phyloP scores from a whole-genome alignment of 2,329 filamentous ascomycete species.

The Didymella keratinophila region DNA sequence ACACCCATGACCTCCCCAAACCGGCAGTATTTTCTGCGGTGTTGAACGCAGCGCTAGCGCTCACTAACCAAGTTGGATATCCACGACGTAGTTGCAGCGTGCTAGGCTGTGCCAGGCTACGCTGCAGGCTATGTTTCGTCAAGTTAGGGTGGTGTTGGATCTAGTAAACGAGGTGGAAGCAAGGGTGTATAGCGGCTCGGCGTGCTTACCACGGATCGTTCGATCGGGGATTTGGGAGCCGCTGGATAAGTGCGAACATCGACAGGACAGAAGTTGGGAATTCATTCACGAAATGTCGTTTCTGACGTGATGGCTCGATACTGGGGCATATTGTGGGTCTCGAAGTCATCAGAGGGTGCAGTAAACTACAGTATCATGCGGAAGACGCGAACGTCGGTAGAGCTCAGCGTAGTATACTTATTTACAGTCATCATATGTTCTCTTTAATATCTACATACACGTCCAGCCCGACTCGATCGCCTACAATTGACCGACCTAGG shows the following conservation, averaged over 20 bases:
- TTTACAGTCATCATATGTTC: background rate
- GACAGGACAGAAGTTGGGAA: background rate
- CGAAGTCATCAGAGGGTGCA: no score
- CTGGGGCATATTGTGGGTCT: background rate
- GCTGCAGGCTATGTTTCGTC: constrained; percentile 2
- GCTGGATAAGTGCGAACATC: constrained; percentile 3
- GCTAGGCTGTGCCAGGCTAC: constrained; percentile 18
- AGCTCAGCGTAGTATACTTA: background rate
- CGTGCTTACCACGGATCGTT: constrained; percentile 10
- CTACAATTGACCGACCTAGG: background rate
- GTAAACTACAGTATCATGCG: no score
- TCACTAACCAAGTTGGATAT: constrained; percentile 21
- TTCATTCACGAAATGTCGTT: background rate
- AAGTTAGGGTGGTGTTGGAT: constrained; percentile 6
- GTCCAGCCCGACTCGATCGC: background rate
- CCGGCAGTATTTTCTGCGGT: constrained; percentile 2
- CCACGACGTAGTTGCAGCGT: constrained; percentile 13
- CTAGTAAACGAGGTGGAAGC: constrained; percentile 12
- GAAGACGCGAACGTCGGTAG: background rate
- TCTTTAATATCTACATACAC: background rate
- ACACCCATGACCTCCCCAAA: background rate
- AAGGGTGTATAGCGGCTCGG: constrained; percentile 18
- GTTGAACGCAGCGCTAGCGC: constrained; percentile 23
- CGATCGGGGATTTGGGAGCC: constrained; percentile 1
- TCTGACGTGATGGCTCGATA: no score